Base-by-base conservation (phyloP, 2,329 filamentous ascomycete genomes). In the Arthrobotrys sphaeroides region DNA sequence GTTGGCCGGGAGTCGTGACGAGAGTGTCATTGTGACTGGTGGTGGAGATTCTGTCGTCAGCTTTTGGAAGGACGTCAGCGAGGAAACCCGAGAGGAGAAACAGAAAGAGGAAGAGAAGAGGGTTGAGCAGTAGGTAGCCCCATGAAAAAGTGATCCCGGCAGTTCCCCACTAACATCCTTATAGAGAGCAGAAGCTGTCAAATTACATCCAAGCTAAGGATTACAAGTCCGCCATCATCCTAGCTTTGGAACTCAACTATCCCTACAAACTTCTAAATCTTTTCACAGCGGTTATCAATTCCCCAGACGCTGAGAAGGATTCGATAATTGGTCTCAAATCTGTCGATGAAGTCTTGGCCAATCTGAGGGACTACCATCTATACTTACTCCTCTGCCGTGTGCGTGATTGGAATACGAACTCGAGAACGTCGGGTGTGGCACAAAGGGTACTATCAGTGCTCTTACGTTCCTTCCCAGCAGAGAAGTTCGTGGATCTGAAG, bases 371-470 rank as follows among this genome's bases (percentile, higher is more conserved):
- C 79, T 91, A 94, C 79, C 94, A 98, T 81, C 87, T 99, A 12
- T 96, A 92, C 83, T 85, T 89, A 5, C 87, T 99, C 12, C 87
- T 99, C 0, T 85, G 94, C 38, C 87, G 95, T 72, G 83, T 97
- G 47, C 88, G 96, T 49, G 95, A 99, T 83, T 99, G 95, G 95
- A 99, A 99, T 82, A 96, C 95, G 3, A 98, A 98, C 79, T 93
- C 93, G 0, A 88, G 92, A 76, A 96, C 93, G 2, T 90, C 93
- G 0, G 87, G 90, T 3, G 89, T 98, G 0, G 91, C 95, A 0
- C 95, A 99, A 83, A 88, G 90, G 33, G 90, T 99, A 12, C 84
- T 99, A 5, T 91, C 89, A 84, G 88, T 91, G 0, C 81, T 99
- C 5, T 89, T 97, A 60, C 89, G 89, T 78, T 91, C 89, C 73